Percentiles rank a stretch among this genome's conserved stretches.
Conservation (phyloP, 768 basidiomycete genomes). For the Pseudohyphozyma bogoriensis region DNA sequence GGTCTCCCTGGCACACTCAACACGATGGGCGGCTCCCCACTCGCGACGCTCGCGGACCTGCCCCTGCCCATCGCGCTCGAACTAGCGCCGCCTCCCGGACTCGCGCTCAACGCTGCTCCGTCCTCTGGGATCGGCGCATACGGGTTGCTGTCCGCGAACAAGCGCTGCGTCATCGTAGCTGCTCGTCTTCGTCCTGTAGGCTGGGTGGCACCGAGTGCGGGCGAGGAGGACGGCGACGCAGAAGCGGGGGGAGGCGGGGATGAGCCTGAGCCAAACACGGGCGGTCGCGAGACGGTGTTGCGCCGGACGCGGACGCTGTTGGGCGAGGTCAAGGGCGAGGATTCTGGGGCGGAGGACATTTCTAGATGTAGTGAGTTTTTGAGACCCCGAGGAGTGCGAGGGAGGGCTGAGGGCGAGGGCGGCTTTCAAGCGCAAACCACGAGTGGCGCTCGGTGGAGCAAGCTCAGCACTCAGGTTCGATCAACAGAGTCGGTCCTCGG, state of each 20-base stretch:
- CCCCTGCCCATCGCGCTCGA: background rate
- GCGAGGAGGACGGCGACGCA: background rate
- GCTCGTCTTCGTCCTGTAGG: background rate
- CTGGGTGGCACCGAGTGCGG: background rate
- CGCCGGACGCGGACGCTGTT: background rate
- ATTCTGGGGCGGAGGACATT: too few species aligned
- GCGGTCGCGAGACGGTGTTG: background rate
- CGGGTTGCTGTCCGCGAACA: background rate
- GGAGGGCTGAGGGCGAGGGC: too few species aligned
- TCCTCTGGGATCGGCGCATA: too few species aligned
- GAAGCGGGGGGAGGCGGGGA: background rate
- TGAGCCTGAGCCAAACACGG: background rate
- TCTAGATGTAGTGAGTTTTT: too few species aligned
- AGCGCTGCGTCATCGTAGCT: background rate
- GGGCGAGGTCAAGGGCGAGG: too few species aligned
- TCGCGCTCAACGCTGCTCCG: too few species aligned
- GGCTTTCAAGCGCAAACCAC: too few species aligned
- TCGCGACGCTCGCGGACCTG: background rate
- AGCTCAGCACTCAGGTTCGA: too few species aligned
- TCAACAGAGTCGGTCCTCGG: too few species aligned
- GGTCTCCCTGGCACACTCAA: background rate
- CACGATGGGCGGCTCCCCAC: background rate
- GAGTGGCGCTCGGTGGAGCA: too few species aligned
- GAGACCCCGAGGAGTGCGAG: too few species aligned
- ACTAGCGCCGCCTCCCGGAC: background rate